Evolutionary conservation across 805 yeast genomes (phyloP), one percentile per base, ranked within the genome.

Genomic region (Yamadazyma nakazawae): DNA sequence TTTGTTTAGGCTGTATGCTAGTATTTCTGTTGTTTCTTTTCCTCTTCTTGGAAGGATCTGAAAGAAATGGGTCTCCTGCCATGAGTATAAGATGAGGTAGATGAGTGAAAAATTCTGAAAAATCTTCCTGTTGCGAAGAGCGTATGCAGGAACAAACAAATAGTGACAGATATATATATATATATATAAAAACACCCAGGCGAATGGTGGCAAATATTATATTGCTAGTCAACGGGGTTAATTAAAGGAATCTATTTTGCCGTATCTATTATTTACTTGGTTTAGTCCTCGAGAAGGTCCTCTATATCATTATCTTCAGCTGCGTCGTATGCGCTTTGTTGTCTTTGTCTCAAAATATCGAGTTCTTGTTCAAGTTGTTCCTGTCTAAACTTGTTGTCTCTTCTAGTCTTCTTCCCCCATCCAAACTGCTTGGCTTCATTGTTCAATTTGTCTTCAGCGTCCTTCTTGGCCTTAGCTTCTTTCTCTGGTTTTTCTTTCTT

Each of bases 401-500:
- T 70, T 69, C 91, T 78, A 5, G 91, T 85, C 58, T 76, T 75
- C 61, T 85, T 86, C 46, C 94, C 94, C 89, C 90, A 85, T 25
- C 94, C 92, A 71, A 85, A 85, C 5, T 73, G 53, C 34, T 67
- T 60, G 31, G 81, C 81, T 54, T 70, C 74, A 11, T 53, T 41
- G 37, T 62, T 58, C 53, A 71, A 60, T 42, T 53, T 46, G 34
- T 56, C 50, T 42, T 58, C 54, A 18, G 60, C 57, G 35, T 68
- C 67, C 37, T 69, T 62, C 40, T 70, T 63, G 26, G 68, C 74
- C 31, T 61, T 57, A 25, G 61, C 66, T 19, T 67, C 72, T 28
- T 59, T 57, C 24, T 63, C 68, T 12, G 68, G 68, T 35, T 66
- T 70, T 37, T 63, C 62, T 38, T 48, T 55, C 56, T 74, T 75